Conservation (phyloP, 495 filamentous ascomycete genomes). For the Lasiosphaeria ovina region DNA sequence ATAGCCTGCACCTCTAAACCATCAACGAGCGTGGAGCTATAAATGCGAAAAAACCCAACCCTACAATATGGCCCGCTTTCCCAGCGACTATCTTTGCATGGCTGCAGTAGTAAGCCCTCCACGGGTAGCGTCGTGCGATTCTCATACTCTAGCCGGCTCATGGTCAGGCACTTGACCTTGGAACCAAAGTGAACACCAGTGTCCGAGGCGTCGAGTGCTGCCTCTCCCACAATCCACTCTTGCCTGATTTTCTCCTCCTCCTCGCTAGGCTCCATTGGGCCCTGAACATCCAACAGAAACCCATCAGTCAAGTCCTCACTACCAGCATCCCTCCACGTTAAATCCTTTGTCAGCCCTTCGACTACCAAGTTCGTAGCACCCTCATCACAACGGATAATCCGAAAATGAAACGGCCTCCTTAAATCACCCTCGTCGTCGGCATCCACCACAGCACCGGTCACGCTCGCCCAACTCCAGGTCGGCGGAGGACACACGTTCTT, state of each 20-base stretch:
- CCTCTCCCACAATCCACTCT: background rate
- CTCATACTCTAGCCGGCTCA: background rate
- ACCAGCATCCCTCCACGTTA: background rate
- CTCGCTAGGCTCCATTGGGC: background rate
- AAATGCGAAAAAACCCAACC: background rate
- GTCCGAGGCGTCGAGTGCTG: background rate
- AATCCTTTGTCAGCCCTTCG: background rate
- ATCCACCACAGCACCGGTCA: background rate
- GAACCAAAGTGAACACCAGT: background rate
- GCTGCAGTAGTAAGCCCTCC: background rate
- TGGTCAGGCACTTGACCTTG: background rate
- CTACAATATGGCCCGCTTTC: background rate
- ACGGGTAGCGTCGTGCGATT: background rate
- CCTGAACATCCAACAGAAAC: background rate
- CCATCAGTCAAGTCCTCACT: background rate
- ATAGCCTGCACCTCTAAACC: background rate
- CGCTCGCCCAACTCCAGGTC: background rate
- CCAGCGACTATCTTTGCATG: background rate
- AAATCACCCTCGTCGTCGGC: background rate
- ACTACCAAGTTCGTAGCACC: background rate
- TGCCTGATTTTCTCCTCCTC: background rate
- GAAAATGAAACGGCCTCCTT: background rate
- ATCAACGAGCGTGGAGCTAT: background rate
- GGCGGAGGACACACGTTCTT: background rate
- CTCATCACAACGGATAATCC: background rate